Conservation (phyloP, 805 yeast species). For the Ogataea methanolica region DNA sequence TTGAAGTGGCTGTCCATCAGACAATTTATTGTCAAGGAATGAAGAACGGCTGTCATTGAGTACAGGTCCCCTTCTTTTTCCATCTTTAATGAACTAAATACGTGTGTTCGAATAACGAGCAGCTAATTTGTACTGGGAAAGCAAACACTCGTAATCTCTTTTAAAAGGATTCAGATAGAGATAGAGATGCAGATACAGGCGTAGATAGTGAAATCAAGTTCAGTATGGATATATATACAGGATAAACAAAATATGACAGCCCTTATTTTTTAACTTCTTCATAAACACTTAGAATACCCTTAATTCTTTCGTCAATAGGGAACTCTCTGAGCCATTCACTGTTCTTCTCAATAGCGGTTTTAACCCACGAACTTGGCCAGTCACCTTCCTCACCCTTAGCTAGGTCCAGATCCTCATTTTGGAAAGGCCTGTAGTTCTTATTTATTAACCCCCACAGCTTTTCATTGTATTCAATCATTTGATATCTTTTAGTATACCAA, state of each 20-base stretch:
- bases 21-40: no score
- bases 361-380: slow-evolving; percentile 87
- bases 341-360: slow-evolving; percentile 61
- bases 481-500: slow-evolving; percentile 68
- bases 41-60: no score
- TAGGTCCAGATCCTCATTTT: slow-evolving; percentile 35
- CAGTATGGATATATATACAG: background rate
- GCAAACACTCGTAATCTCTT: no score
- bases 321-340: slow-evolving; percentile 89
- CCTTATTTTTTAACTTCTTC: slow-evolving; percentile 5
- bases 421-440: slow-evolving; percentile 53
- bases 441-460: slow-evolving; percentile 20
- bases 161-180: no score
- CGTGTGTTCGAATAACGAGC: no score
- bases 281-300: slow-evolving; percentile 46
- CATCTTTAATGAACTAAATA: no score
- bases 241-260: background rate
- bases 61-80: no score
- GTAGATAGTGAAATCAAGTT: background rate
- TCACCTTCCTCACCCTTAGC: slow-evolving; percentile 67
- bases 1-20: no score
- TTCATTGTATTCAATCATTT: slow-evolving; percentile 31
- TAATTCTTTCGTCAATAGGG: slow-evolving; percentile 63
- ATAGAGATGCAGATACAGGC: no score
- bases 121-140: no score